Conservation (phyloP, 2,329 filamentous ascomycete species). For the Fusarium bulbicola region DNA sequence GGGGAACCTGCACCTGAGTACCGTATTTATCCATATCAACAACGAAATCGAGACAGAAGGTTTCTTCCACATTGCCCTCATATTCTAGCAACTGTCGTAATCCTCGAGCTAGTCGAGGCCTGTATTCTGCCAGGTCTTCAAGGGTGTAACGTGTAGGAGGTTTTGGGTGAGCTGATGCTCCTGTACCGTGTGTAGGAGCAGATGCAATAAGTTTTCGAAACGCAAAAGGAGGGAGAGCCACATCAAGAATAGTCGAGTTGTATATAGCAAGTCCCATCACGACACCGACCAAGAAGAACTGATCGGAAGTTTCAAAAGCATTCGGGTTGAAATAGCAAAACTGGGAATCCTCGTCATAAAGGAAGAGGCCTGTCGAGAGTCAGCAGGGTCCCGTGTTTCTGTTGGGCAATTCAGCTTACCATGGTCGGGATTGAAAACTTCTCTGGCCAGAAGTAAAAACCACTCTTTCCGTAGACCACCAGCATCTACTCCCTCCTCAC, state of each 20-base stretch:
- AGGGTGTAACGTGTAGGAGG: conserved; percentile 77
- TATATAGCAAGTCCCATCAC: conserved; percentile 91
- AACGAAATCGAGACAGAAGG: conserved; percentile 84
- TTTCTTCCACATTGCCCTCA: conserved; percentile 82
- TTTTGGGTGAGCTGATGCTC: conserved; percentile 64
- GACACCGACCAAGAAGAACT: conserved; percentile 90
- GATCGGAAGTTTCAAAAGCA: conserved; percentile 89
- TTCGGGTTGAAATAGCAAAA: conserved; percentile 95
- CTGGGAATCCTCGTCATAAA: conserved; percentile 89
- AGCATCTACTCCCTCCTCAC: conserved; percentile 91
- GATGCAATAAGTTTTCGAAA: conserved; percentile 87
- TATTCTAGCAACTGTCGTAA: conserved; percentile 81
- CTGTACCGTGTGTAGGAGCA: conserved; percentile 68
- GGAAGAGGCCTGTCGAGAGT: conserved; percentile 75
- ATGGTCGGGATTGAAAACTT: conserved; percentile 91
- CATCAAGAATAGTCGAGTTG: conserved; percentile 91
- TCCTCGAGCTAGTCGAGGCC: conserved; percentile 78
- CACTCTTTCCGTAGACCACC: conserved; percentile 93
- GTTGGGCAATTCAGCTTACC: conserved; percentile 62
- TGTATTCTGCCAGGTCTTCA: conserved; percentile 84
- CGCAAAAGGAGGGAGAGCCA: conserved; percentile 86
- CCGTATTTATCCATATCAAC: conserved; percentile 82
- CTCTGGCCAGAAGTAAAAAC: conserved; percentile 87
- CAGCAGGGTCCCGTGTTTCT: conserved; percentile 13
- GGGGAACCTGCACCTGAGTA: conserved; percentile 69